Base-by-base conservation (phyloP, 2,329 filamentous ascomycete species). In the Trichothecium roseum region DNA sequence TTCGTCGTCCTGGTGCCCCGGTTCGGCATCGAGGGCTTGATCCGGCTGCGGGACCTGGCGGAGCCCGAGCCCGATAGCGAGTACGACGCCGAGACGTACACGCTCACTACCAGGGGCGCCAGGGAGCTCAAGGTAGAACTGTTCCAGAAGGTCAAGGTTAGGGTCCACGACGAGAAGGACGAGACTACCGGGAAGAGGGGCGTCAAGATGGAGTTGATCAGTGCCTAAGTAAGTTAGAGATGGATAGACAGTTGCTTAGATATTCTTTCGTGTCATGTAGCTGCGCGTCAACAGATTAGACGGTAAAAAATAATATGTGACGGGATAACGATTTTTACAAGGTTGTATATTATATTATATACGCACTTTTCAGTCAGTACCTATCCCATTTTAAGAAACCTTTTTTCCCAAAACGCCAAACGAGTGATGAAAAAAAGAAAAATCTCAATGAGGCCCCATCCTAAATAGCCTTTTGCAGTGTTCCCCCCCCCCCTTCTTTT, bases 141-240 rank as follows among this genome's bases (percentile, higher is more conserved):
- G 40, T 98, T 98, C 68, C 78, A 91, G 57, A 94, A 89, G 68
- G 83, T 98, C 45, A 74, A 69, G 48, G 89, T 98, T 12, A 77
- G 80, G 54, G 87, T 98, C 44, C 84, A 78, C 49, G 93, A 96
- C 55, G 82, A 94, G 53, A 85, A 88, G 67, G 91, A 98, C 57
- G 85, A 93, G 63, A 77, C 77, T 40, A 95, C 89, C n/a, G 91
- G 91, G 37, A 98, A 96, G 78, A 77, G 91, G 45, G 89, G 84
- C 45, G 82, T 88, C 16, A 86, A 80, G 69, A 72, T 91, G 68
- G 78, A 80, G 59, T 55, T 84, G 51, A 62, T 81, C 15, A 51
- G 51, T 31, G 48, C 51, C 17, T 54, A 42, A 39, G 27, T 6
- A 26, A 9, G 30, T 16, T 33, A 15, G 32, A 13, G 4, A 26